Evolutionary conservation across 441 rosid species (phyloP), one percentile per base, ranked within the genome.

Genomic region (Pelargonium cotyledonis): DNA sequence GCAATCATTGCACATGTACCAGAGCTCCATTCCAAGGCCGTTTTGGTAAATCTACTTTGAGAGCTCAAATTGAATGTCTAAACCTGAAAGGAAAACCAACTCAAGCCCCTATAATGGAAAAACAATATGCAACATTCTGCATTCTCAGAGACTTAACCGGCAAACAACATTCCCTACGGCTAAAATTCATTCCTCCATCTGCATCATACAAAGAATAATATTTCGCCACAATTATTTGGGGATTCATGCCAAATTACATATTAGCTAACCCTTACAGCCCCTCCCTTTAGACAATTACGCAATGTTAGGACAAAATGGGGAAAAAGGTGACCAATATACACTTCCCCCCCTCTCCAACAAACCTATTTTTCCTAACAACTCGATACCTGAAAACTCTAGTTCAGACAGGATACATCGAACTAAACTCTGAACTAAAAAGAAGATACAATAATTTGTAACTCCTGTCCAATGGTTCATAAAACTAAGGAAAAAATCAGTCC

Each of bases 321-420:
- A 23, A 63, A 68, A 31, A 26, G 2, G 75, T 62, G 66, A 63
- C 65, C 31, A 16, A 73, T 77, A 61, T 75, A 79, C 76, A 80
- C 67, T 61, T 65, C 68, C 74, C 23, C 23, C 80, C 43, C 35
- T 61, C 47, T 18, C 14, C 0, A 11, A 58, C 31, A 31, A 58
- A 35, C 53, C 70, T 44, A 65, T 40, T 26, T 41, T 64, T 66
- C 80, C 81, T 78, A 80, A 68, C 2, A 61, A 61, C 65, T 61
- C 47, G 12, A 69, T 12, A 5, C n/a, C 65, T 23, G 14, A 19
- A 57, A 18, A 18, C 62, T 53, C 62, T 57, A 57, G 12, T 19
- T 57, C 12, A 19, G 62, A 57, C 19, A 35, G 26, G 61, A 71
- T 65, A 69, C 8, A 26, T 26, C 31, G 57, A 61, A 47, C 76